phyloP scores from a whole-genome alignment of 1,139 yeast genomes.

The Tardiomyces blankii region DNA sequence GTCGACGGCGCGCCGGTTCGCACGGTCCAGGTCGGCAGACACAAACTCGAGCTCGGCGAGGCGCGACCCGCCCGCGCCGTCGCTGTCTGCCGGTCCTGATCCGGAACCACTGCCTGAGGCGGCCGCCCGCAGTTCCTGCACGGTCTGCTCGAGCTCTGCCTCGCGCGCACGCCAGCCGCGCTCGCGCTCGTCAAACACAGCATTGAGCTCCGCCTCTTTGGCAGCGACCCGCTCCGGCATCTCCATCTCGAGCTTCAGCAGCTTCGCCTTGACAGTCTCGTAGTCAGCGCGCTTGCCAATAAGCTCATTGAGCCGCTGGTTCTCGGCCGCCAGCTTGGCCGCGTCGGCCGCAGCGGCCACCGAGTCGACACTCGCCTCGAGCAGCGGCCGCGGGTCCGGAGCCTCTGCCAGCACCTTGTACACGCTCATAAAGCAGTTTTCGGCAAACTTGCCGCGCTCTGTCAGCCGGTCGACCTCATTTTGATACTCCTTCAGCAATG shows the following conservation, averaged over 20 bases:
- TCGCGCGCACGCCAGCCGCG: constrained; percentile 33
- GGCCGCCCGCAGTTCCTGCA: constrained; percentile 15
- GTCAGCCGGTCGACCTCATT: constrained; percentile 79
- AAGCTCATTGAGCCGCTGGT: constrained; percentile 46
- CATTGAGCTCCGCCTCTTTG: constrained; percentile 28
- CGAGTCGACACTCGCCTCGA: constrained; percentile 62
- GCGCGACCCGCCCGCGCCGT: constrained; percentile 12
- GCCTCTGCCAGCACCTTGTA: constrained; percentile 77
- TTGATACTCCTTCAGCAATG: constrained; percentile 71
- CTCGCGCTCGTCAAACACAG: constrained; percentile 32
- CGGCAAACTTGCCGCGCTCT: constrained; percentile 63
- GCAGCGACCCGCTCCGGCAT: constrained; percentile 23
- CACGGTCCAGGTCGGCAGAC: constrained; percentile 61
- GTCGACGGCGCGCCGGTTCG: constrained; percentile 57
- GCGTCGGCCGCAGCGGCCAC: constrained; percentile 50
- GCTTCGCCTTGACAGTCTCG: constrained; percentile 55
- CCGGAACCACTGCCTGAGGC: background rate
- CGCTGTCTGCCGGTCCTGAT: constrained; percentile 12
- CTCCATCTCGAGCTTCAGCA: constrained; percentile 39
- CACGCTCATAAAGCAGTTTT: constrained; percentile 58
- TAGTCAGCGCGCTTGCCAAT: constrained; percentile 64
- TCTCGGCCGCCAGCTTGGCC: constrained; percentile 41
- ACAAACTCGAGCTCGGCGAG: constrained; percentile 52
- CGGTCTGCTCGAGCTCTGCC: constrained; percentile 40
- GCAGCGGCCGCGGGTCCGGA: constrained; percentile 82